A percentile compares a stretch with the other conserved stretches of the same genome.
Evolutionary conservation across 108 stramenopile genomes (phyloP).

Genomic region (Cyclotella baltica): DNA sequence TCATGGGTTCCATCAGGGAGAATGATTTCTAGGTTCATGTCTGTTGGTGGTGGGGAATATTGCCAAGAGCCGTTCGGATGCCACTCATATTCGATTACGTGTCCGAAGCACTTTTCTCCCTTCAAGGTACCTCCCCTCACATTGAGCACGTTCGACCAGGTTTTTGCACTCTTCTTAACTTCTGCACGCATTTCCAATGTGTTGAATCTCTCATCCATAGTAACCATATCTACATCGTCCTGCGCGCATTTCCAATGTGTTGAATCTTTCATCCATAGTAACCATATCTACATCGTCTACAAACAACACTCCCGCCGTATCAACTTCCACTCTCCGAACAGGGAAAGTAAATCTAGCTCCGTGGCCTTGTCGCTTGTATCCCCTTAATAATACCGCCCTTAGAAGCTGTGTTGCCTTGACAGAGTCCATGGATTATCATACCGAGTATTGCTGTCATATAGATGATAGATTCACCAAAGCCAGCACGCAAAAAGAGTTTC

Average conservation of each 20-base stretch:
- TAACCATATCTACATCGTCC: background rate
- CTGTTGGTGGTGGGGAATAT: background rate
- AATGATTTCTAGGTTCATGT: background rate
- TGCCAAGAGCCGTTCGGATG: background rate
- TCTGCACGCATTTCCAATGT: background rate
- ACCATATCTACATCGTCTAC: constrained; percentile 9
- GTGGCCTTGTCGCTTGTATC: background rate
- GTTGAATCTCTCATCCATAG: background rate
- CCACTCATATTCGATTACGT: constrained; percentile 3
- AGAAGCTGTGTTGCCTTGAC: constrained; percentile 19
- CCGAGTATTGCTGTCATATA: background rate
- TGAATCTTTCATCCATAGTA: background rate
- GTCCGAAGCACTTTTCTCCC: constrained; percentile 7
- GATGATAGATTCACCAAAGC: constrained; percentile 1
- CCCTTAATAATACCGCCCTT: background rate
- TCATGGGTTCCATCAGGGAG: background rate
- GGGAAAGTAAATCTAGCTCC: background rate
- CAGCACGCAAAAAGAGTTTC: constrained; percentile 5
- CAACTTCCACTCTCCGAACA: background rate
- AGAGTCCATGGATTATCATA: constrained; percentile 12
- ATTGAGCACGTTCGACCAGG: background rate
- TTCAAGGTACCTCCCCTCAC: background rate
- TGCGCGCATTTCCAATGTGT: background rate
- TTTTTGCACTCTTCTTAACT: background rate
- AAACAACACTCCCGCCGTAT: background rate